Conservation (phyloP, 129 eudicot genomes). For the Flaveria linearis region DNA sequence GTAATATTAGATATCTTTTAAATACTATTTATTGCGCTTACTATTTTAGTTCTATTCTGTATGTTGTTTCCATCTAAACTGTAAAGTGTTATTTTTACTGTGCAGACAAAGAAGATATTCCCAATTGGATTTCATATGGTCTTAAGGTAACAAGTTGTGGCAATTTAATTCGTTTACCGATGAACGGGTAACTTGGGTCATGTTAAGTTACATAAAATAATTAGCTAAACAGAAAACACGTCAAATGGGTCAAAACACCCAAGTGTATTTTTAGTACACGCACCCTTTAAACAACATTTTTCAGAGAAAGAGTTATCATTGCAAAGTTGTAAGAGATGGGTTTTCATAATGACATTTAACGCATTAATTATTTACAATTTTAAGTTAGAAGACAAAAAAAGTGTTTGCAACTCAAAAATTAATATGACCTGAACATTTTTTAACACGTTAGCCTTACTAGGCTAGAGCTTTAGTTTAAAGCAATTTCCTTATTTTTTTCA, state of each 20-base stretch:
- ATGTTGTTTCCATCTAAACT: constrained; percentile 17
- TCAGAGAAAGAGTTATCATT: neutral
- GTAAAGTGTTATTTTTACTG: neutral
- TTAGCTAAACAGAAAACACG: neutral
- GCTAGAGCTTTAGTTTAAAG: neutral
- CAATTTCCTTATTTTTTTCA: neutral
- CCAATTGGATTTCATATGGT: constrained; percentile 57
- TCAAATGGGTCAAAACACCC: neutral
- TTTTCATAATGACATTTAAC: neutral
- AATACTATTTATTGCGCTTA: neutral
- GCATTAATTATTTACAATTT: neutral
- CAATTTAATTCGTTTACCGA: neutral
- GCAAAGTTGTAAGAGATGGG: neutral
- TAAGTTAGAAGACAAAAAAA: neutral
- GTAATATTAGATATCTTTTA: constrained; percentile 35
- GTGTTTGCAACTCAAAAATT: neutral
- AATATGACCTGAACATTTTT: neutral
- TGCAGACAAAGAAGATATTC: constrained; percentile 73
- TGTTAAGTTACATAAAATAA: neutral
- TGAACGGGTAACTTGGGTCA: neutral
- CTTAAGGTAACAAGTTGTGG: constrained; percentile 53
- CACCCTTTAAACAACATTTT: neutral
- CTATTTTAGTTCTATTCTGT: neutral
- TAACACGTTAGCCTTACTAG: neutral
- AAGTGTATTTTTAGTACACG: neutral